phyloP scores from a whole-genome alignment of 2,329 filamentous ascomycete species.

The Periconia macrospinosa region DNA sequence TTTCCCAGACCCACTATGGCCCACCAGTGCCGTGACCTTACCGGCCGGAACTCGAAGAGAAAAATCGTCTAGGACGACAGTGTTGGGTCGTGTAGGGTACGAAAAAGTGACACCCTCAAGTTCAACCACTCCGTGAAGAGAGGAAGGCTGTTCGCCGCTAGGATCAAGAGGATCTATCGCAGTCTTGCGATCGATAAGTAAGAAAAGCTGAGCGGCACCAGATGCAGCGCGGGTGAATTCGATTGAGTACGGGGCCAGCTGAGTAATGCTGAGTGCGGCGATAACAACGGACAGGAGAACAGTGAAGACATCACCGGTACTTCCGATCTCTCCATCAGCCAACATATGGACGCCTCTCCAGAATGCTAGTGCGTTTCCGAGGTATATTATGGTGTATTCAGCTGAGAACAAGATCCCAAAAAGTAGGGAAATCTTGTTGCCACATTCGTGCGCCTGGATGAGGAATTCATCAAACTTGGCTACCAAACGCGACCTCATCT shows the following conservation, averaged over 20 bases:
- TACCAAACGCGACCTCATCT: conserved; percentile 83
- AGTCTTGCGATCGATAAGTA: conserved; percentile 12
- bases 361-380: conserved; percentile 66
- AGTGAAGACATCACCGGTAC: conserved; percentile 71
- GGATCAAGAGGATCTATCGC: conserved; percentile 14
- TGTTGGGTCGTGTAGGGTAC: conserved; percentile 65
- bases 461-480: conserved; percentile 78
- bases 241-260: conserved; percentile 9
- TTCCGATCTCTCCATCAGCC: conserved; percentile 21
- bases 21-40: conserved; percentile 90
- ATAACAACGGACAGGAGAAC: conserved; percentile 83
- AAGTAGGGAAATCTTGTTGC: conserved; percentile 10
- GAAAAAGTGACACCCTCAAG: conserved; percentile 24
- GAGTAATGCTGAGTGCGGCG: conserved; percentile 61
- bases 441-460: conserved; percentile 59
- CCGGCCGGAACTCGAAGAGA: conserved; percentile 77
- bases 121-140: neutral
- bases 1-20: conserved; percentile 89
- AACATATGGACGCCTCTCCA: conserved; percentile 58
- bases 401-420: conserved; percentile 35
- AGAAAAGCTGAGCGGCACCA: conserved; percentile 14
- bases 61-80: conserved; percentile 81
- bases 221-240: conserved; percentile 16
- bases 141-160: conserved; percentile 6
- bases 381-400: conserved; percentile 68